phyloP scores from a whole-genome alignment of 768 basidiomycete genomes.

The Pulveroboletus sp. region DNA sequence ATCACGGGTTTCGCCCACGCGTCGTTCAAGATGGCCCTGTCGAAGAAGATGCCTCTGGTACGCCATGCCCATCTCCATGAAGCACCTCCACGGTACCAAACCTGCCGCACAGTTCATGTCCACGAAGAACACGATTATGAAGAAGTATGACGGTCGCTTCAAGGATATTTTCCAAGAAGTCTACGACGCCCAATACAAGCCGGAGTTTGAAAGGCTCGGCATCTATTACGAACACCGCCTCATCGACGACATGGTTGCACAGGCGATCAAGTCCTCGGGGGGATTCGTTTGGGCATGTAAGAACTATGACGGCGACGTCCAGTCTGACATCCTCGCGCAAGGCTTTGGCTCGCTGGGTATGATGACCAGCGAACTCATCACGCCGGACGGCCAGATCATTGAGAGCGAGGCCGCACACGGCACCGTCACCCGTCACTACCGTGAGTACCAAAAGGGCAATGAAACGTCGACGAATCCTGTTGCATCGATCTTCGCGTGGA shows the following conservation, averaged over 20 bases:
- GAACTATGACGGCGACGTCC: conserved; percentile 83
- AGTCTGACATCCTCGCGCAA: conserved; percentile 94
- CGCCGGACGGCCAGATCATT: conserved; percentile 88
- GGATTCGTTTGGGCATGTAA: conserved; percentile 80
- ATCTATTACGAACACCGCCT: conserved; percentile 96
- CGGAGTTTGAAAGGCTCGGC: conserved; percentile 59
- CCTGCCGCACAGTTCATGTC: conserved; percentile 71
- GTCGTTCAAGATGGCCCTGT: conserved; percentile 93
- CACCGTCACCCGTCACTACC: conserved; percentile 95
- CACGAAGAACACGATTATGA: conserved; percentile 96
- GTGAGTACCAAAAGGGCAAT: conserved; percentile 94
- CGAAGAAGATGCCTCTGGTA: conserved; percentile 73
- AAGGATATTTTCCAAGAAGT: conserved; percentile 99
- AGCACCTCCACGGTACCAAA: neutral
- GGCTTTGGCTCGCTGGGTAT: conserved; percentile 96
- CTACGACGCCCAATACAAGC: conserved; percentile 77
- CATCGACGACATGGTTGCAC: conserved; percentile 98
- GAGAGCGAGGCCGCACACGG: conserved; percentile 98
- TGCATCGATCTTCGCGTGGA: conserved; percentile 98
- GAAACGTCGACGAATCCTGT: conserved; percentile 99
- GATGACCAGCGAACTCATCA: conserved; percentile 96
- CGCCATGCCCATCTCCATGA: conserved; percentile 18
- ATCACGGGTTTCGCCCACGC: conserved; percentile 95
- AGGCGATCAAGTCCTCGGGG: conserved; percentile 92
- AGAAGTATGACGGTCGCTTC: conserved; percentile 98